Evolutionary conservation across 169 alveolate species (phyloP).

Genomic region (Sarcocystis neurona): DNA sequence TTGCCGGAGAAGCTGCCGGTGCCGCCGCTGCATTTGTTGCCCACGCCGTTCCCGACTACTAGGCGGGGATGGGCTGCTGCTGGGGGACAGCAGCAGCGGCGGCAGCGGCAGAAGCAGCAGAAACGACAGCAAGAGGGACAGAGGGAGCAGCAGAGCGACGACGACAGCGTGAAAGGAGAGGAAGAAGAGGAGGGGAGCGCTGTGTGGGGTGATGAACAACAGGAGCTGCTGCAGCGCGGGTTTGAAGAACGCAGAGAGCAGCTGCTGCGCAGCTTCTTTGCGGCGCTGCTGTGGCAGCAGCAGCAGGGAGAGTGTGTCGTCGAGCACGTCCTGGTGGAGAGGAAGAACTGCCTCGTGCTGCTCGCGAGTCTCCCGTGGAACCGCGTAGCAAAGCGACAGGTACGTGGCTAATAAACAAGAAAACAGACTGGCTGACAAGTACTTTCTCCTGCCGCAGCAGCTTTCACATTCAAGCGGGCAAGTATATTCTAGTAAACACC

Average conservation of each 20-base stretch:
- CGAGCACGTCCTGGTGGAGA: neutral
- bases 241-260: neutral
- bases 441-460: no score
- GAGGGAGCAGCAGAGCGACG: neutral
- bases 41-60: neutral
- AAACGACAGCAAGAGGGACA: neutral
- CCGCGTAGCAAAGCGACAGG: neutral
- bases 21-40: neutral
- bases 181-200: neutral
- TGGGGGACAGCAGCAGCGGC: neutral
- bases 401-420: neutral
- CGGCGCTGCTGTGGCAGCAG: neutral
- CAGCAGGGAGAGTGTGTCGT: neutral
- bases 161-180: neutral
- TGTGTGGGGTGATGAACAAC: no score
- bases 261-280: neutral
- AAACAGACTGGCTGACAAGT: no score
- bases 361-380: conserved; percentile 15
- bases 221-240: no score
- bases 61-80: neutral
- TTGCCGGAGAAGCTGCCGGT: conserved; percentile 21
- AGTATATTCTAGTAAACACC: no score
- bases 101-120: neutral
- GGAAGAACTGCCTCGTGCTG: neutral
- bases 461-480: no score